Base-by-base conservation (phyloP, 257 asterid species). In the Solanum sejunctum region DNA sequence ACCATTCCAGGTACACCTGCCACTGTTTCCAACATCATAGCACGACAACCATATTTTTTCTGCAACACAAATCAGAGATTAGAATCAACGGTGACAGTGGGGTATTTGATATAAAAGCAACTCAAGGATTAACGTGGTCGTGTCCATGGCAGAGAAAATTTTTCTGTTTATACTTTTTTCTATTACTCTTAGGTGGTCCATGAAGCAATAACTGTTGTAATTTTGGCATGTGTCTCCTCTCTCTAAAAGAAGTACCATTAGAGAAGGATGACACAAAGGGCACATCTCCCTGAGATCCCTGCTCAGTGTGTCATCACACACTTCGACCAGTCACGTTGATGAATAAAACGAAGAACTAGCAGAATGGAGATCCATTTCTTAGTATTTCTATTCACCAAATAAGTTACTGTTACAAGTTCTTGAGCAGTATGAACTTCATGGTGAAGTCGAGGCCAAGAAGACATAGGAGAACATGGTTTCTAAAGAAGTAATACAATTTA, bases 1-100 rank as follows among this genome's bases (percentile, higher is more conserved):
- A 94, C 97, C 97, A 95, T 94, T 67, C 99, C 99, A 13, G 98
- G 98, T 85, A 95, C 99, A 11, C 97, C 99, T 6, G 99, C 99
- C 87, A 95, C 99, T 4, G 99, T 95, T 89, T 95, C 99, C 57
- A 95, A 95, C 99, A 95, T 94, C 99, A 94, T 91, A 39, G 99
- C 99, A 56, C 98, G 97, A 39, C 99, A 95, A 0, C 98, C 99
- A 52, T 95, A 94, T 32, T 94, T 93, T 85, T 97, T 92, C 98
- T 95, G 97, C 87, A 84, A 70, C 63, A 66, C 41, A 78, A 12
- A 15, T 36, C 71, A 85, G 49, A 55, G 58, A 82, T 61, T 56
- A 80, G 63, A 73, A 85, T 7, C 72, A 73, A 17, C 10, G n/a
- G 18, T 39, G 21, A 4, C 16, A 67, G 56, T 20, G 78, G 51